These are phyloP conservation scores for Excoecaria cochinchinensis DNA, from an alignment of 345 rosid species.

Conservation along the genomic window DNA sequence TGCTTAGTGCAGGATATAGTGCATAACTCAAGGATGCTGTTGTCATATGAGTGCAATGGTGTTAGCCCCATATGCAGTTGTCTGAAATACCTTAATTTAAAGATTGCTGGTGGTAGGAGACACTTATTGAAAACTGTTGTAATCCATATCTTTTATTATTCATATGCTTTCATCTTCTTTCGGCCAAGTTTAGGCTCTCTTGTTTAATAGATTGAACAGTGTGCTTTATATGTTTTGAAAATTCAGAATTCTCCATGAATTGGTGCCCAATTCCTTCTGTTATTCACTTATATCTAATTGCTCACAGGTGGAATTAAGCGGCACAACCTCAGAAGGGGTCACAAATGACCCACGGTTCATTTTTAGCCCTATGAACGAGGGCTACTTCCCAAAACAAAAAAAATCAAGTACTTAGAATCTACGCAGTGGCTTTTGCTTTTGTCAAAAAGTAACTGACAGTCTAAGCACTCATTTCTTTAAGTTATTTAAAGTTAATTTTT, in stretches of 20 bases:
- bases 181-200: not conserved
- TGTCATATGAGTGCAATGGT: not conserved
- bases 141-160: not conserved
- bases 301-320: conserved; percentile 85
- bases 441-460: too few relatives aligned
- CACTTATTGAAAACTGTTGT: not conserved
- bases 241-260: not conserved
- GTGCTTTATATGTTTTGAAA: not conserved
- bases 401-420: too few relatives aligned
- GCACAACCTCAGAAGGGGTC: conserved; percentile 73
- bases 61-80: not conserved
- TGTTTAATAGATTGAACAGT: not conserved
- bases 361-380: too few relatives aligned
- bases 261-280: not conserved
- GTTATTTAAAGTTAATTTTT: too few relatives aligned
- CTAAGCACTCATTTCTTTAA: too few relatives aligned
- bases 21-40: not conserved
- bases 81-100: too few relatives aligned
- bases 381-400: too few relatives aligned
- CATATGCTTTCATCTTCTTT: not conserved
- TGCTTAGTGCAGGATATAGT: not conserved
- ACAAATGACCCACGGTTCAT: conserved; percentile 84
- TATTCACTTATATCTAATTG: not conserved
- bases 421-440: too few relatives aligned
- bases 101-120: too few relatives aligned